phyloP scores from a whole-genome alignment of 2,329 filamentous ascomycete species.

The Neopestalotiopsis sp. region DNA sequence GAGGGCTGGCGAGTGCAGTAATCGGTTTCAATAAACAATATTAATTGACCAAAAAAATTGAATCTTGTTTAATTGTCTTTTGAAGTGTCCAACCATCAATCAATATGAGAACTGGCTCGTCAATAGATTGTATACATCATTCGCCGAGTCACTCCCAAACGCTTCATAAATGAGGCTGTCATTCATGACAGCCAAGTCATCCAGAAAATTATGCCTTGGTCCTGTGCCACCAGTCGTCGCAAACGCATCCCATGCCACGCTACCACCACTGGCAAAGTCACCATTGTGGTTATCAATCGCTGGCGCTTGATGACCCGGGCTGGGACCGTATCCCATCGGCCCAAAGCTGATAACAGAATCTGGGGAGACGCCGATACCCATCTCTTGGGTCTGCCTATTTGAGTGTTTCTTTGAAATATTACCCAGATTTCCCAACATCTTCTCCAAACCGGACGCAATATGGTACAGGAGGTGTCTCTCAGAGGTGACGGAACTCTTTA shows the following conservation, averaged over 20 bases:
- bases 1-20: constrained; percentile 16
- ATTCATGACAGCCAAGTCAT: constrained; percentile 29
- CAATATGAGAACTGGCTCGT: constrained; percentile 35
- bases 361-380: background rate
- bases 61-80: background rate
- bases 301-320: background rate
- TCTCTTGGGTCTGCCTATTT: background rate
- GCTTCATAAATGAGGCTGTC: constrained; percentile 34
- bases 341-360: constrained; percentile 19
- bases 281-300: background rate
- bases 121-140: constrained; percentile 29
- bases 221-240: constrained; percentile 13
- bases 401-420: background rate
- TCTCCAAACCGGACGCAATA: constrained; percentile 40
- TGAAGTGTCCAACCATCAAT: constrained; percentile 30
- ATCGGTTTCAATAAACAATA: background rate
- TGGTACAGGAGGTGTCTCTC: constrained; percentile 42
- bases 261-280: background rate
- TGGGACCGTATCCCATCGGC: constrained; percentile 18
- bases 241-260: constrained; percentile 10
- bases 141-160: constrained; percentile 31
- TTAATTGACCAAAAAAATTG: background rate
- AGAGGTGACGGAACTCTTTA: constrained; percentile 35
- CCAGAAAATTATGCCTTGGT: constrained; percentile 15
- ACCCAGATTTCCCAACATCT: constrained; percentile 34